Conservation (phyloP, 169 alveolate species). For the Plasmodium vinckei region DNA sequence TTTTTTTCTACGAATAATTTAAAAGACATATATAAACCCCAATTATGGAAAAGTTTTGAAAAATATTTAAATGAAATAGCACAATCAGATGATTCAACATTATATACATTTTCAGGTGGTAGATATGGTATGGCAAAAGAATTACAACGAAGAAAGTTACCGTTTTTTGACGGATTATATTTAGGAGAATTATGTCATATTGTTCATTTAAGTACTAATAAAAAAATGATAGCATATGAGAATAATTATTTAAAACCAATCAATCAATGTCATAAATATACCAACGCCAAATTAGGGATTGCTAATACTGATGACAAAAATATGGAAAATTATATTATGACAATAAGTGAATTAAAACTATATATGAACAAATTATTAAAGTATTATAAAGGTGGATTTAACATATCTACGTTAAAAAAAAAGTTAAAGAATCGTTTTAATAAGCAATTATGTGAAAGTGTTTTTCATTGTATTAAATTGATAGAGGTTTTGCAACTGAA, state of each 20-base stretch:
- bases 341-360: slow-evolving; percentile 73
- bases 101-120: slow-evolving; percentile 83
- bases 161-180: slow-evolving; percentile 81
- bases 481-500: slow-evolving; percentile 73
- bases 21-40: slow-evolving; percentile 77
- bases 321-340: slow-evolving; percentile 61
- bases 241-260: slow-evolving; percentile 78
- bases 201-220: slow-evolving; percentile 83
- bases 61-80: slow-evolving; percentile 79
- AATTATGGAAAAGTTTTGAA: slow-evolving; percentile 81
- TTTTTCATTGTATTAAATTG: slow-evolving; percentile 80
- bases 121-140: slow-evolving; percentile 88
- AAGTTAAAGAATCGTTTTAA: slow-evolving; percentile 74
- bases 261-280: slow-evolving; percentile 65
- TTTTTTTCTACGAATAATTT: slow-evolving; percentile 83
- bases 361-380: slow-evolving; percentile 55
- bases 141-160: slow-evolving; percentile 79
- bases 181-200: slow-evolving; percentile 88
- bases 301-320: neutral
- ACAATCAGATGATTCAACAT: slow-evolving; percentile 71
- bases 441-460: slow-evolving; percentile 78
- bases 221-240: slow-evolving; percentile 78
- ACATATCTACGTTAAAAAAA: slow-evolving; percentile 78
- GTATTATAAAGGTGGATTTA: slow-evolving; percentile 76
- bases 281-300: slow-evolving; percentile 76